Base-by-base conservation (phyloP, 164 flowering plant species). In the Chimonanthus salicifolius region DNA sequence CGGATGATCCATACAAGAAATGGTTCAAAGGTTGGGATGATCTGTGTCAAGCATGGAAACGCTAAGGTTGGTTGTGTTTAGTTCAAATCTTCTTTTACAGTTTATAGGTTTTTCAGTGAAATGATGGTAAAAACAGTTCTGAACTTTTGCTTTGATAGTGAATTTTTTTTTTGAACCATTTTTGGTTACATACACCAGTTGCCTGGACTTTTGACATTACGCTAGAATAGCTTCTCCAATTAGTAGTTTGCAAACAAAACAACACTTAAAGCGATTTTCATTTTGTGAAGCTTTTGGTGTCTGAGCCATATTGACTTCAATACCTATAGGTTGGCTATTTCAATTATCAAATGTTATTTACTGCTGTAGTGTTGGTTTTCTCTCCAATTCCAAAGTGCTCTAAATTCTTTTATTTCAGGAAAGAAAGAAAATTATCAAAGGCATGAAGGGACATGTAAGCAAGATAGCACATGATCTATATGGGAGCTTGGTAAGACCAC, bases 351-450 rank as follows among this genome's bases (percentile, higher is more conserved):
- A 48, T 68, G 8, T 48, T 68, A 48, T n/a, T 68, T 58, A 16
- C 16, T 68, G 54, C 7, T 20, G 7, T 9, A 2, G 66, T 68
- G 70, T 68, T 47, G 58, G 7, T 18, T 68, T n/a, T 47, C 70
- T 20, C 16, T 47, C 44, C 18, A 49, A 47, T 11, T 47, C 49
- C 49, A 66, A 0, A 66, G 44, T 43, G 13, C 50, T 68, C 6
- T 18, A 15, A 21, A 50, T 18, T 10, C 49, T 50, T 65, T 69
- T 70, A 1, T 70, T 79, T 66, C 75, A 95, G 98, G 99, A 92
- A 74, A 84, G 98, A 73, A 95, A 95, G 83, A 93, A 92, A 80
- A 86, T 93, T 74, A 82, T 95, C 76, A 94, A 92, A 80, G 97
- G 95, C 76, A 83, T 93, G 91, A 92, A 95, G 83, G 92, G 82